Base-by-base conservation (phyloP, 1,139 yeast genomes). In the Pichia sp. region DNA sequence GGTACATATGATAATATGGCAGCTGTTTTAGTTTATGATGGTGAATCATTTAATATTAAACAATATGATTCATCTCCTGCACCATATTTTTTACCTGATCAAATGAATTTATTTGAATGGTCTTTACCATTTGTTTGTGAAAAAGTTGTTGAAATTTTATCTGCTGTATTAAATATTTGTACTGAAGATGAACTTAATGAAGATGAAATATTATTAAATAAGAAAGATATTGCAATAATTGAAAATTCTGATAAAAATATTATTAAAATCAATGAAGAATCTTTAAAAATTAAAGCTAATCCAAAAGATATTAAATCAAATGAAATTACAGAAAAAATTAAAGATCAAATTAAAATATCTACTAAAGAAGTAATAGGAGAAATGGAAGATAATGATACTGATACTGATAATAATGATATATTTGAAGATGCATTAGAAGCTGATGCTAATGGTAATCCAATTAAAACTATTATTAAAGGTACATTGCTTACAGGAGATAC, bases 61-160 rank as follows among this genome's bases (percentile, higher is more conserved):
- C 98, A 92, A 65, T 92, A 90, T 69, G 90, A 87, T 62, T 70
- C 84, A 56, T 79, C 89, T 26, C 95, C 96, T 6, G 42, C 51
- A 3, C 98, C 98, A 2, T 92, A 90, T 67, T 90, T 95, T 92
- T 71, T 92, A 53, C 98, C 98, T 4, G 90, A 90, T 64, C 90
- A 92, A 57, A 90, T 90, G 97, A 97, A 92, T 63, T 96, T 89
- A 4, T 92, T 92, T 64, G 86, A 96, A 16, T 92, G 98, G 98
- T 87, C 97, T 3, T 68, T 92, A 51, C 98, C 98, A 5, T 92
- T 92, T 70, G 97, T 92, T 31, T 96, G 97, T 24, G 97, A 92
- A 66, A 82, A 87, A 56, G 84, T 92, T 49, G 82, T 96, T n/a
- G 97, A 92, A 60, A 90, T 92, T 85, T 73, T 92, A 60, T 87